Evolutionary conservation across 352 stramenopile species (phyloP), one percentile per base, ranked within the genome.

Genomic region (Phytopythium cucurbitacearum): DNA sequence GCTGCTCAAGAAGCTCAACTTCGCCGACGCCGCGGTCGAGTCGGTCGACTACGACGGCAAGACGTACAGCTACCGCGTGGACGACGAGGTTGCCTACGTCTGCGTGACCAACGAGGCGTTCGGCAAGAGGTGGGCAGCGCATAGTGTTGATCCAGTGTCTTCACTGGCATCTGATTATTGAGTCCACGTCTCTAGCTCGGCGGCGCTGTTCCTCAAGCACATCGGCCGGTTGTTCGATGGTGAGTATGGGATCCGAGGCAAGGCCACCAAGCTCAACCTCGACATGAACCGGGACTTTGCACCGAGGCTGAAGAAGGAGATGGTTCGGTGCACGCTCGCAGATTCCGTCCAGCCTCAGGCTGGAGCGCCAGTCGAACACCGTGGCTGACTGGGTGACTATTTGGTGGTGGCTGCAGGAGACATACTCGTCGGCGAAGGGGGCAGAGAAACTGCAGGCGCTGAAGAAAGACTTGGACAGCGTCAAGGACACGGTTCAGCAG

Each of bases 211-310:
- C 65, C 67, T 95, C 5, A 81, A 82, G 55, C 74, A 95, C 62
- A 91, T 95, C 56, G 90, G 92, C 56, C 80, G 85, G 57, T 63
- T 92, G 38, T 95, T 95, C 50, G 82, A 95, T 56, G 70, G 80
- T 42, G 69, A 93, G 65, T 95, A 93, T 60, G 83, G 85, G 16
- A 92, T 93, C 43, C 79, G 85, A 47, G 85, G 85, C 45, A 93
- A 93, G 56, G 82, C 83, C 42, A 95, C 85, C 43, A 95, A 95
- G 64, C 73, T 95, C 49, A 91, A 91, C 43, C 59, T 93, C 28
- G 85, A 95, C 52, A 85, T 95, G 77, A 92, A 95, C 48, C 68
- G 80, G 11, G 85, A 95, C 51, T 95, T 95, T 70, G 74, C 75
- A 34, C 77, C 79, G 32, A 87, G 73, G 12, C 56, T 95, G 15